phyloP scores from a whole-genome alignment of 129 eudicot species.

The Pseudognaphalium luteoalbum region DNA sequence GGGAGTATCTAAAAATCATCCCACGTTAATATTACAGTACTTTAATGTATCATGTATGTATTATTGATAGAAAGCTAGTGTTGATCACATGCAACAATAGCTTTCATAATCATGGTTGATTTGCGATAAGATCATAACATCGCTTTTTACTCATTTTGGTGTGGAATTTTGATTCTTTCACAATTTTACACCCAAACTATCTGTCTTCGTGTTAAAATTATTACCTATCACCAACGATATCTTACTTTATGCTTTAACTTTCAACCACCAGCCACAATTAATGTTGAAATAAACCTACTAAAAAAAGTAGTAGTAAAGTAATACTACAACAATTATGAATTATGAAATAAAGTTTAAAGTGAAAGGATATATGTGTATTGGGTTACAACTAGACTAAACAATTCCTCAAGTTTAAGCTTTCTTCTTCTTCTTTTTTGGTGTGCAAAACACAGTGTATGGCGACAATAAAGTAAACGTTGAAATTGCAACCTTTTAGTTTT shows the following conservation, averaged over 20 bases:
- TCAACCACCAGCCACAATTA: conserved; percentile 14
- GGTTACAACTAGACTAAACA: conserved; percentile 28
- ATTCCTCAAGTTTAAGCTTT: conserved; percentile 6
- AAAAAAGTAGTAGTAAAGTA: not conserved
- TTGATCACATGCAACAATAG: not conserved
- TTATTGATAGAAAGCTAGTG: not conserved
- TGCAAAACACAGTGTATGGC: not conserved
- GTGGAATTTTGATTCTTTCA: conserved; percentile 9
- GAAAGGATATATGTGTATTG: conserved; percentile 21
- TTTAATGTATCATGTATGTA: not conserved
- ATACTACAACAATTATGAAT: no score
- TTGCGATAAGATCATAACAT: conserved; percentile 3
- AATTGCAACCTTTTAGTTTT: not conserved
- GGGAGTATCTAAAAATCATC: no score
- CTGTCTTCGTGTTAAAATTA: not conserved
- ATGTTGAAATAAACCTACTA: not conserved
- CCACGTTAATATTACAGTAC: no score
- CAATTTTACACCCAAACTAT: conserved; percentile 1
- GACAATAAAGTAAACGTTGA: not conserved
- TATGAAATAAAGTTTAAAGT: conserved; percentile 25
- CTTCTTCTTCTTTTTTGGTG: not conserved
- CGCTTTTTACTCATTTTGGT: conserved; percentile 6
- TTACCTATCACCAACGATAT: conserved; percentile 22
- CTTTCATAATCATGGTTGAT: conserved; percentile 21
- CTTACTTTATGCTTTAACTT: conserved; percentile 13